phyloP scores from a whole-genome alignment of 1,284 basidiomycete species.

The Cutaneotrichosporon cutaneum region DNA sequence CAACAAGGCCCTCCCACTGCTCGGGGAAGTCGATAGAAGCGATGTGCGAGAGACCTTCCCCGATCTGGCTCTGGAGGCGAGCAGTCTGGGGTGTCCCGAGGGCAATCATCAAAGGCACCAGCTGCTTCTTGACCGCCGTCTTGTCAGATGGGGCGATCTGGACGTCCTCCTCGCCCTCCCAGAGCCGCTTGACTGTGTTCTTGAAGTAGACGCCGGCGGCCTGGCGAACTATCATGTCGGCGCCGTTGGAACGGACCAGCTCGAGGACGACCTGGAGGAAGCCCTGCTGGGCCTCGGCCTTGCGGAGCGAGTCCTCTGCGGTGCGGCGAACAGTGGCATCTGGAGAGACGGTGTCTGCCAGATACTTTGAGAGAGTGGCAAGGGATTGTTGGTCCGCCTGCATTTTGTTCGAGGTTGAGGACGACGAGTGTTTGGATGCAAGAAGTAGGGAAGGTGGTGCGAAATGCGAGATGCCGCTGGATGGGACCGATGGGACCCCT shows the following conservation, averaged over 20 bases:
- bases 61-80: conserved; percentile 67
- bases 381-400: conserved; percentile 45
- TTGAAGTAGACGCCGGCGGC: conserved; percentile 85
- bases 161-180: conserved; percentile 62
- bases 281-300: conserved; percentile 68
- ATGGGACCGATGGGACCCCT: neutral
- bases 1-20: conserved; percentile 79
- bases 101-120: conserved; percentile 59
- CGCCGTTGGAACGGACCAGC: conserved; percentile 60
- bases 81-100: conserved; percentile 53
- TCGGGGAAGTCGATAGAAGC: conserved; percentile 83
- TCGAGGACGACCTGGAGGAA: conserved; percentile 78
- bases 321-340: conserved; percentile 69
- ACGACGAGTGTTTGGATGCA: conserved; percentile 2
- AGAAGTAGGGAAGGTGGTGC: conserved; percentile 4
- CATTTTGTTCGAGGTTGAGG: conserved; percentile 32
- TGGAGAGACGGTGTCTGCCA: conserved; percentile 60
- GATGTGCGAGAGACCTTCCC: conserved; percentile 82
- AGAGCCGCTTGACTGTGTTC: conserved; percentile 77
- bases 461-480: neutral
- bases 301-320: conserved; percentile 71
- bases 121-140: conserved; percentile 55
- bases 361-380: conserved; percentile 41
- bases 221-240: conserved; percentile 62
- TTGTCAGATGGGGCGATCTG: conserved; percentile 51